Conservation (phyloP, 352 stramenopile genomes). For the Globisporangium megalacanthum region DNA sequence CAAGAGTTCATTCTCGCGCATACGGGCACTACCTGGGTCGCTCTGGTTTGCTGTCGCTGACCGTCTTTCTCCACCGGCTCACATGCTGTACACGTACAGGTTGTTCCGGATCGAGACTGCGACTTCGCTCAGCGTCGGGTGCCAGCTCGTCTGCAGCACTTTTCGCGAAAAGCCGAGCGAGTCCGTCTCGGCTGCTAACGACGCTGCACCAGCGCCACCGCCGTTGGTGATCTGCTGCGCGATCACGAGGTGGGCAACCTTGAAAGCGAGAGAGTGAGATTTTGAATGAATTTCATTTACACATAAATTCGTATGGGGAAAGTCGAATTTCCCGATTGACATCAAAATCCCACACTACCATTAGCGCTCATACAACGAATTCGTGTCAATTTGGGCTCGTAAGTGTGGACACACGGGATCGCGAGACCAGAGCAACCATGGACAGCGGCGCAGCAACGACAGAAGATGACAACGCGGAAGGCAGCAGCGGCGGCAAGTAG, state of each 20-base stretch:
- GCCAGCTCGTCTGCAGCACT: constrained; percentile 83
- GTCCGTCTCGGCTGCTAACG: constrained; percentile 30
- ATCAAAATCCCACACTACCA: too few species aligned
- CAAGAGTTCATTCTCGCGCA: neutral
- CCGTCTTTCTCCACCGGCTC: constrained; percentile 9
- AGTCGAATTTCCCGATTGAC: too few species aligned
- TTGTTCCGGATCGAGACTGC: constrained; percentile 80
- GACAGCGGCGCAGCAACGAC: too few species aligned
- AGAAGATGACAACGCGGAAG: too few species aligned
- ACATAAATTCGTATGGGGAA: too few species aligned
- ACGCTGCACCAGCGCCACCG: constrained; percentile 27
- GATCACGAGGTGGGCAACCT: constrained; percentile 56
- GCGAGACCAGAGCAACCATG: too few species aligned
- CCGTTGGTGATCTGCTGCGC: constrained; percentile 50
- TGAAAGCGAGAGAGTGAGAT: too few species aligned
- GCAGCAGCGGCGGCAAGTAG: too few species aligned
- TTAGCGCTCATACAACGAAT: too few species aligned
- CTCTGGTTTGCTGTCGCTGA: neutral
- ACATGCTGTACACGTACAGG: constrained; percentile 76
- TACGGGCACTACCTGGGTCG: neutral
- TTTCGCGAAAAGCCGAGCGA: constrained; percentile 81
- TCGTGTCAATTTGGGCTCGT: too few species aligned
- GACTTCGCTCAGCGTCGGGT: constrained; percentile 74
- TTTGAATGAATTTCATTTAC: too few species aligned
- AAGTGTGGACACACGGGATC: too few species aligned